phyloP scores from a whole-genome alignment of 208 protist species.

The Sergeia podlipaevii region DNA sequence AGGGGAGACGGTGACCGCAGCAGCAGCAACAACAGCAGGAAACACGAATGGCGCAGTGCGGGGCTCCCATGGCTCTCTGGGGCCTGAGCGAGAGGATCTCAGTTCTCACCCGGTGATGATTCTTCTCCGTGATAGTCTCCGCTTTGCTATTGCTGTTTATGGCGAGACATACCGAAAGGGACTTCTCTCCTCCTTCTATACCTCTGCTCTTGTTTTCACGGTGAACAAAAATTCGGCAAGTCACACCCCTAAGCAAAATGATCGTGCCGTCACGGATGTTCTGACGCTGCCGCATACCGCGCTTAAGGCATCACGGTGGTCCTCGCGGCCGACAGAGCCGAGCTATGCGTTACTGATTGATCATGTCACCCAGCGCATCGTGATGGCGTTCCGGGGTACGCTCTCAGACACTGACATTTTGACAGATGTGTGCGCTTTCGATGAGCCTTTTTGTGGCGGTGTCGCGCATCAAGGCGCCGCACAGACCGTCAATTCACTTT shows the following conservation, averaged over 20 bases:
- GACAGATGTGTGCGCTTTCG: conserved; percentile 48
- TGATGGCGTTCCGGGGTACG: conserved; percentile 63
- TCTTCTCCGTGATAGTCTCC: conserved; percentile 39
- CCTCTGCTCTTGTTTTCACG: conserved; percentile 30
- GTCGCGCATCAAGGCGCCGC: conserved; percentile 50
- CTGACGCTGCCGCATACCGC: conserved; percentile 35
- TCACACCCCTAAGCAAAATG: conserved; percentile 29
- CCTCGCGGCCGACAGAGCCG: conserved; percentile 26
- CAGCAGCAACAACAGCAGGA: neutral
- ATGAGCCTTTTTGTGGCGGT: conserved; percentile 41
- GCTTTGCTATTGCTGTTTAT: conserved; percentile 63
- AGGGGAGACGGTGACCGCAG: neutral
- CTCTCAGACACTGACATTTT: conserved; percentile 52
- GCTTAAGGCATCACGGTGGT: conserved; percentile 46
- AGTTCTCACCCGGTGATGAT: conserved; percentile 21
- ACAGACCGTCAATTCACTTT: conserved; percentile 32
- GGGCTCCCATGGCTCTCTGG: too few relatives aligned
- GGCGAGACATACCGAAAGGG: conserved; percentile 45
- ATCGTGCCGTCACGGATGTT: conserved; percentile 41
- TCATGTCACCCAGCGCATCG: conserved; percentile 34
- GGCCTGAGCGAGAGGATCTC: too few relatives aligned
- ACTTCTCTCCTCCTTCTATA: conserved; percentile 29
- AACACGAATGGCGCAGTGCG: too few relatives aligned
- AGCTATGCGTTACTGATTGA: conserved; percentile 57
- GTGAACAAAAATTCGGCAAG: conserved; percentile 16